Evolutionary conservation across 164 flowering plant species (phyloP).

Genomic region (Magnolia sinica): DNA sequence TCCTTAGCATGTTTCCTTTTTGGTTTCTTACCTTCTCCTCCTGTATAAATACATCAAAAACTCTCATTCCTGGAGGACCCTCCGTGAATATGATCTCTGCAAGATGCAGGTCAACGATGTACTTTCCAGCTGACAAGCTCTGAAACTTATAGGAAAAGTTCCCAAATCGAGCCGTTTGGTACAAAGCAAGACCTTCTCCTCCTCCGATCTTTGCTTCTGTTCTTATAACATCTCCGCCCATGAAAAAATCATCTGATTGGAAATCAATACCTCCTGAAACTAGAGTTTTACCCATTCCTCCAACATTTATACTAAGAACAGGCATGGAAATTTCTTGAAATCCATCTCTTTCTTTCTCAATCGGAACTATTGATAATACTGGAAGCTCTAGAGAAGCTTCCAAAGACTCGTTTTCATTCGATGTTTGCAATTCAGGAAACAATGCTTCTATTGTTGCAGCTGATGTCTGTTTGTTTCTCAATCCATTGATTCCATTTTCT

Average conservation of each 20-base stretch:
- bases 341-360: background rate
- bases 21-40: conserved; percentile 48
- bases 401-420: conserved; percentile 16
- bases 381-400: conserved; percentile 66
- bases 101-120: conserved; percentile 49
- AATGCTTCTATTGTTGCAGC: conserved; percentile 22
- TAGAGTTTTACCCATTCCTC: conserved; percentile 24
- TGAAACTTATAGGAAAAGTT: conserved; percentile 43
- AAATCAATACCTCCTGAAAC: conserved; percentile 26
- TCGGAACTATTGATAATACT: conserved; percentile 18
- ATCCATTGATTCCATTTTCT: conserved; percentile 55
- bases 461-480: conserved; percentile 19
- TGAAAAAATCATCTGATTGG: conserved; percentile 34
- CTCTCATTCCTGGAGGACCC: conserved; percentile 61
- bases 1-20: background rate
- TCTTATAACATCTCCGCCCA: conserved; percentile 44
- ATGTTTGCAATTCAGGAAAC: conserved; percentile 22
- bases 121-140: conserved; percentile 37
- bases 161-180: conserved; percentile 61
- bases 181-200: conserved; percentile 27
- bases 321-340: conserved; percentile 10
- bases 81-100: conserved; percentile 57
- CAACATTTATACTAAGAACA: conserved; percentile 47
- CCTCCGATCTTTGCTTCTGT: conserved; percentile 36
- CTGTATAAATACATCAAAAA: conserved; percentile 64